Conservation (phyloP, 2,329 filamentous ascomycete genomes). For the Huntiella moniliformis region DNA sequence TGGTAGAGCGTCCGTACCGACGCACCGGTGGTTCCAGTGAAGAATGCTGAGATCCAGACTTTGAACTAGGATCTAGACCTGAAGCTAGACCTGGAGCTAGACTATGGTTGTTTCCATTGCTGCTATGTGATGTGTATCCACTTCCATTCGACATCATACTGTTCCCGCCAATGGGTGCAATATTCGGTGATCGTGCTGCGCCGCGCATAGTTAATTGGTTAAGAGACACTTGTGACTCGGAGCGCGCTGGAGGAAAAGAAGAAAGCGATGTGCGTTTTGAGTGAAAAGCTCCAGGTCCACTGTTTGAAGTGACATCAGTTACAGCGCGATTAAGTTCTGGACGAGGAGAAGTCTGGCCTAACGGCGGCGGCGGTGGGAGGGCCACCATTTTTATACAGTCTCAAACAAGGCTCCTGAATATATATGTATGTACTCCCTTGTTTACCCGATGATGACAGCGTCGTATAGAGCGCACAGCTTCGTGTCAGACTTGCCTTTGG, state of each 20-base stretch:
- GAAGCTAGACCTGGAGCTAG: neutral
- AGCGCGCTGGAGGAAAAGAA: slow-evolving; percentile 42
- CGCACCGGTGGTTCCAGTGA: slow-evolving; percentile 28
- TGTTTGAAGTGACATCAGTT: slow-evolving; percentile 3
- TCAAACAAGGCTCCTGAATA: neutral
- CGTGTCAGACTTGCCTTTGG: too few species aligned
- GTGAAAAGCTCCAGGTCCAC: neutral
- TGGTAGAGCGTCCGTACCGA: slow-evolving; percentile 29
- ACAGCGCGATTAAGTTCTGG: slow-evolving; percentile 7
- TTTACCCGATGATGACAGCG: neutral
- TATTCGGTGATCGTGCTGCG: slow-evolving; percentile 27
- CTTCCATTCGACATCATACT: slow-evolving; percentile 7
- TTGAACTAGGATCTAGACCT: slow-evolving; percentile 4
- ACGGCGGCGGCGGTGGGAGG: slow-evolving; percentile 3
- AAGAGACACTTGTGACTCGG: slow-evolving; percentile 37
- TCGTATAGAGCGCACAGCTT: neutral
- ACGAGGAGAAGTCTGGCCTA: slow-evolving; percentile 5
- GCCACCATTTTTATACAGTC: slow-evolving; percentile 10
- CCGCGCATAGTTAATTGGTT: slow-evolving; percentile 13
- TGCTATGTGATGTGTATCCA: slow-evolving; percentile 1
- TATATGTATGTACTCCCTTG: neutral
- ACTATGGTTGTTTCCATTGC: slow-evolving; percentile 3
- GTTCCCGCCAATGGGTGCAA: slow-evolving; percentile 28
- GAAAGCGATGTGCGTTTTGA: slow-evolving; percentile 37
- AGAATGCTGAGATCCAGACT: slow-evolving; percentile 35